Base-by-base conservation (phyloP, 768 basidiomycete species). In the button mushroom (Agaricus bisporus) region DNA sequence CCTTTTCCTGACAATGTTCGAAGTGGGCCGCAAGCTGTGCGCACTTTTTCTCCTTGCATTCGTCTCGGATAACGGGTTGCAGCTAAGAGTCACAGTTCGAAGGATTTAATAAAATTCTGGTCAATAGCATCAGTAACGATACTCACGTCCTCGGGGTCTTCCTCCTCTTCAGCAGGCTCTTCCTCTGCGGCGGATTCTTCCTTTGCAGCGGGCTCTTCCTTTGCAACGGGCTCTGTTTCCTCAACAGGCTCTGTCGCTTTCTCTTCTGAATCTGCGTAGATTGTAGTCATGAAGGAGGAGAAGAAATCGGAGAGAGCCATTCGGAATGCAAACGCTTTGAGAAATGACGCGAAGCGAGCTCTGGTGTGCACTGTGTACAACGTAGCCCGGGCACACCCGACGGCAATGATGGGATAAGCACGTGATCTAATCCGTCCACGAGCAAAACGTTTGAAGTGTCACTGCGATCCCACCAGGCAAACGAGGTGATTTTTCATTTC, bases 1-100 rank as follows among this genome's bases (percentile, higher is more conserved):
- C 85, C 72, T 91, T 94, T 69, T 94, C 88, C 66, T 89, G 80
- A 69, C 94, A 95, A 64, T 94, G 89, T 55, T 86, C 79, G 68
- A 95, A 95, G 73, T 95, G 94, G 63, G 87, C 82, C 37, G 85
- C 74, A 52, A 85, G 67, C 36, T 81, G 69, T 37, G 78, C 80
- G 60, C 93, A 95, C 59, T 85, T 81, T 3, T 77, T 71, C 57
- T 77, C 67, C 63, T 86, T 76, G 70, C 89, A 92, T 60, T 90
- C 86, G 41, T 91, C 89, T 51, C 85, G 79, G 55, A 95, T 70
- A 36, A 65, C 68, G 25, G 91, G 91, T 26, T 87, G 80, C 20
- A 74, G 42, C 92, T 95, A 45, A 28, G 10, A 10, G 22, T 12
- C 42, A 28, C 15, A 36, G 0, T 47, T 52, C 22, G 4, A n/a